Evolutionary conservation across 345 rosid species (phyloP).

Genomic region (Abelmoschus esculentus): DNA sequence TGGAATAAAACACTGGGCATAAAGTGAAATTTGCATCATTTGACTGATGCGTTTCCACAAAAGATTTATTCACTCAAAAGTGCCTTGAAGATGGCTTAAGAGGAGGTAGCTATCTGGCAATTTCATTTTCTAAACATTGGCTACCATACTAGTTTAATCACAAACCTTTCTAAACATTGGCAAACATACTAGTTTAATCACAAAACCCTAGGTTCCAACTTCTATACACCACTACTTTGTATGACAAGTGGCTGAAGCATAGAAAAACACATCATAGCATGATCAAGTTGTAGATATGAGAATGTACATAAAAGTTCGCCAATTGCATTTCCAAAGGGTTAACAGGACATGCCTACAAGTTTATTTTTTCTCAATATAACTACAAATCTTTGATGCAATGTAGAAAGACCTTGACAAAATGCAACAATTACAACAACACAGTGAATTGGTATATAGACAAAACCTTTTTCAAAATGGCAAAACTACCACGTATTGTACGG

Average conservation of each 20-base stretch:
- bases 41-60: no score
- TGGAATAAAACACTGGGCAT: no score
- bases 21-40: no score
- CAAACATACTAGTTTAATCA: no score
- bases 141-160: no score
- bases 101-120: no score
- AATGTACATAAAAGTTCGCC: not conserved
- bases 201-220: no score
- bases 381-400: not conserved
- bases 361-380: not conserved
- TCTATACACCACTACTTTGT: no score
- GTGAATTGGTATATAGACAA: not conserved
- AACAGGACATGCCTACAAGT: not conserved
- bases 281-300: not conserved
- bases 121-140: no score
- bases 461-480: not conserved
- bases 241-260: not conserved
- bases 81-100: no score
- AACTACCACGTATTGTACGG: not conserved
- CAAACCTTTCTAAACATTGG: no score
- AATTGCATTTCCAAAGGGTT: not conserved
- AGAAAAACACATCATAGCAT: not conserved
- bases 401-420: not conserved
- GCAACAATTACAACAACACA: not conserved
- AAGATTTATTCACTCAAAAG: no score